These are phyloP conservation scores for Breynia disticha DNA, from an alignment of 441 rosid species.

Conservation along the genomic window DNA sequence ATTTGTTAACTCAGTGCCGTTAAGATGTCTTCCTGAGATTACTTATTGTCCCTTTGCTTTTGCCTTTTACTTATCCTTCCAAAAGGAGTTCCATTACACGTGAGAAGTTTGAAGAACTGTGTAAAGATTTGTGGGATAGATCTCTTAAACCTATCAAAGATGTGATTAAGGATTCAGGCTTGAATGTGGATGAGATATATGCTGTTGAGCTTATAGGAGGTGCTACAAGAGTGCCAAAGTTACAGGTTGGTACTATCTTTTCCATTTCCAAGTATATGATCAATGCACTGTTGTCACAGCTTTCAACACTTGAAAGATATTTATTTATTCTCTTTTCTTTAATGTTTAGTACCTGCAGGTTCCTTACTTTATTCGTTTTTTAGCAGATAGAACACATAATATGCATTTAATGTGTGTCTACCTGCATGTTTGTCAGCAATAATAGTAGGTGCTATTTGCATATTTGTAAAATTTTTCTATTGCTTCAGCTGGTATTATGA, in stretches of 20 bases:
- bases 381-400: too few species aligned
- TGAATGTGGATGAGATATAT: conserved; percentile 61
- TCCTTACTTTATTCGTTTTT: too few species aligned
- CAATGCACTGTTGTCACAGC: neutral
- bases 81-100: conserved; percentile 84
- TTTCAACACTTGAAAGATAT: too few species aligned
- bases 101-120: conserved; percentile 89
- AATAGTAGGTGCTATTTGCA: too few species aligned
- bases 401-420: too few species aligned
- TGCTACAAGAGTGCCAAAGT: conserved; percentile 93
- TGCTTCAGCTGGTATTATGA: too few species aligned
- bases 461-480: too few species aligned
- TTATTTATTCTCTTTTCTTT: too few species aligned
- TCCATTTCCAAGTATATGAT: neutral
- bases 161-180: conserved; percentile 62
- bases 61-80: conserved; percentile 3
- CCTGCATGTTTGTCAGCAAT: too few species aligned
- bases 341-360: too few species aligned
- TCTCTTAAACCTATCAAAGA: conserved; percentile 69
- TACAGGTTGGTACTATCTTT: conserved; percentile 55
- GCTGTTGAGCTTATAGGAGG: conserved; percentile 96
- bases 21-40: neutral
- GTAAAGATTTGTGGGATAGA: conserved; percentile 86
- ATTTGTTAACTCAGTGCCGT: neutral
- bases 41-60: neutral